A percentile compares a stretch with the other conserved stretches of the same genome.
Conservation (phyloP, 805 yeast genomes). For the Saturnispora galanensis region DNA sequence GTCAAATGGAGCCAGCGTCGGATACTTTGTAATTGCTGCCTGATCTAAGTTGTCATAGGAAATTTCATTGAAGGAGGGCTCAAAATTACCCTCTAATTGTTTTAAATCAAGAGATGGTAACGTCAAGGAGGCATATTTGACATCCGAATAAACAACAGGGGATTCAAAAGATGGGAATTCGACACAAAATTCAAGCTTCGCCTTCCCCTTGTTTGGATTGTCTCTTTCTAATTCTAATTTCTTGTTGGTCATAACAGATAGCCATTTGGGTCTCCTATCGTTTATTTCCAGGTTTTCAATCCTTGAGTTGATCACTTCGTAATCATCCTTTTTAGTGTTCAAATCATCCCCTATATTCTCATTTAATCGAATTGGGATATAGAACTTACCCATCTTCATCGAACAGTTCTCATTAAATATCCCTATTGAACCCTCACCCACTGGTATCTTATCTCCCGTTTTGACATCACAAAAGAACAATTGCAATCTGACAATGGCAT, state of each 20-base stretch:
- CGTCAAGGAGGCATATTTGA: constrained; percentile 30
- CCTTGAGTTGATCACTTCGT: not conserved
- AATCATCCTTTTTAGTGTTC: not conserved
- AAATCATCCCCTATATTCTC: not conserved
- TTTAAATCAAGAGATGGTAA: constrained; percentile 21
- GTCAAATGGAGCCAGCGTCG: constrained; percentile 39
- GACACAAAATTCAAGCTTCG: constrained; percentile 21
- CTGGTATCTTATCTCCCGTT: constrained; percentile 36
- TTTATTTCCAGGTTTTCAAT: constrained; percentile 12
- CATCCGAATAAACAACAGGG: constrained; percentile 63
- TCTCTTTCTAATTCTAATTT: constrained; percentile 36
- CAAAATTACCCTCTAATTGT: constrained; percentile 14
- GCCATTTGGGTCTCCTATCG: constrained; percentile 44
- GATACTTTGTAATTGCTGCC: not conserved
- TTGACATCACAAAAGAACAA: constrained; percentile 57
- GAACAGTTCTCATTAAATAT: constrained; percentile 37
- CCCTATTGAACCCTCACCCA: constrained; percentile 51
- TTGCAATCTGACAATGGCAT: constrained; percentile 48
- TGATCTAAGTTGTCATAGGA: constrained; percentile 13
- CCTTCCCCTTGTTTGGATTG: constrained; percentile 21
- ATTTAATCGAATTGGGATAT: constrained; percentile 37
- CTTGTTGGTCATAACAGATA: constrained; percentile 46
- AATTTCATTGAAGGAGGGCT: constrained; percentile 19
- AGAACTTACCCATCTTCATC: constrained; percentile 44
- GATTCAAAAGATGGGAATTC: constrained; percentile 59